phyloP scores from a whole-genome alignment of 257 asterid genomes.

The Rehmannia glutinosa region DNA sequence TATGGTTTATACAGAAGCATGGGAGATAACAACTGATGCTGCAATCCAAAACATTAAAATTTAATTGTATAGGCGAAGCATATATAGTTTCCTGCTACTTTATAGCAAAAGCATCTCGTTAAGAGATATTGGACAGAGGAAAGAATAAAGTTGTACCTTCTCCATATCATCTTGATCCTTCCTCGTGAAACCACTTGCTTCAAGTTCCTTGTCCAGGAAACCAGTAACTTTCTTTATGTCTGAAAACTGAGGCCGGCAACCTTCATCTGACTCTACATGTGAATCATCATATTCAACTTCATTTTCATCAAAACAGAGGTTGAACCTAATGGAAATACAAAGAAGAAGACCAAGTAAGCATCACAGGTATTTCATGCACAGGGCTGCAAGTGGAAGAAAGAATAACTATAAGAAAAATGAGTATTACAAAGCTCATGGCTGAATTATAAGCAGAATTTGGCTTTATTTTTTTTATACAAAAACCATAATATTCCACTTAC shows the following conservation, averaged over 20 bases:
- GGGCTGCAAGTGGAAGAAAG: background rate
- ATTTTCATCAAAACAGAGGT: constrained; percentile 54
- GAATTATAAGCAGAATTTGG: background rate
- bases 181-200: constrained; percentile 94
- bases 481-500: constrained; percentile 42
- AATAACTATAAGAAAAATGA: background rate
- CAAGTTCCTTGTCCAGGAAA: constrained; percentile 85
- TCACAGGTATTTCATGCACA: background rate
- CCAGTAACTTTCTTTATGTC: constrained; percentile 65
- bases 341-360: constrained; percentile 2
- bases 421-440: background rate
- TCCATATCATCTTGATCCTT: constrained; percentile 77
- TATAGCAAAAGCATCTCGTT: background rate
- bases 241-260: constrained; percentile 60
- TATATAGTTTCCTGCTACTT: background rate
- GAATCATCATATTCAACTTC: constrained; percentile 44
- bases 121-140: background rate
- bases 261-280: constrained; percentile 49
- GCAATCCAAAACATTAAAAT: background rate
- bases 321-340: constrained; percentile 44
- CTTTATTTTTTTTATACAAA: too few relatives aligned
- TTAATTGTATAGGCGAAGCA: background rate
- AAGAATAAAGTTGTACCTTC: constrained; percentile 45
- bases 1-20: background rate
- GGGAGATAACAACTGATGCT: background rate